These are phyloP conservation scores for Clavispora asparagi DNA, from an alignment of 805 yeast genomes.

Conservation along the genomic window DNA sequence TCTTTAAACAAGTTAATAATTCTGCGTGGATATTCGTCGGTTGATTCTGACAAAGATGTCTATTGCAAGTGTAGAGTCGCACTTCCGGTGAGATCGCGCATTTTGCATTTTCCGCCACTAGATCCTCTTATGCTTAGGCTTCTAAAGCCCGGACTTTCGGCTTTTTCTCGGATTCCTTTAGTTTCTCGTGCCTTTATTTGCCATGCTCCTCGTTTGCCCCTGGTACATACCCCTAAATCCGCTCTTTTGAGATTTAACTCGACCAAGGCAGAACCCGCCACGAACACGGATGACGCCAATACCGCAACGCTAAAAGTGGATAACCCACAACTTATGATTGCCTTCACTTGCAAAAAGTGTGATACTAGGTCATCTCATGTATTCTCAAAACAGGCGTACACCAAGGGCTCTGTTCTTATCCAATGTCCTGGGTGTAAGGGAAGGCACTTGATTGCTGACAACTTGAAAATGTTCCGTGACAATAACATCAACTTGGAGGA, in stretches of 20 bases:
- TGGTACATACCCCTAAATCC: background rate
- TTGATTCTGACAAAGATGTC: no score
- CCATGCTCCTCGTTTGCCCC: background rate
- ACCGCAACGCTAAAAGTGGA: slow-evolving; percentile 46
- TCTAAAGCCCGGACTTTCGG: background rate
- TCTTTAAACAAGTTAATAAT: no score
- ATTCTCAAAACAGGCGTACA: slow-evolving; percentile 90
- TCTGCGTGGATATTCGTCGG: no score
- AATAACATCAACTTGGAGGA: slow-evolving; percentile 73
- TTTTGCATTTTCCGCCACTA: background rate
- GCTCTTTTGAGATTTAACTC: background rate
- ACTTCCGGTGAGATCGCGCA: no score
- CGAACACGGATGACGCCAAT: background rate
- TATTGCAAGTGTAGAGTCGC: no score
- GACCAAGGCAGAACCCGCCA: background rate
- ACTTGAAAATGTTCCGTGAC: slow-evolving; percentile 69
- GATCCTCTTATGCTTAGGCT: background rate
- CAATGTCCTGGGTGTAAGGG: slow-evolving; percentile 89
- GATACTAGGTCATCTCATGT: slow-evolving; percentile 77
- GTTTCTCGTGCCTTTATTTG: background rate
- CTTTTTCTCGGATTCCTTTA: background rate
- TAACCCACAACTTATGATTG: slow-evolving; percentile 76
- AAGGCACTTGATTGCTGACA: slow-evolving; percentile 86
- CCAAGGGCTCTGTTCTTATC: slow-evolving; percentile 77
- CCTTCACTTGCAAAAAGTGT: slow-evolving; percentile 90